phyloP scores from a whole-genome alignment of 208 protist genomes.

The Polymyxa betae region DNA sequence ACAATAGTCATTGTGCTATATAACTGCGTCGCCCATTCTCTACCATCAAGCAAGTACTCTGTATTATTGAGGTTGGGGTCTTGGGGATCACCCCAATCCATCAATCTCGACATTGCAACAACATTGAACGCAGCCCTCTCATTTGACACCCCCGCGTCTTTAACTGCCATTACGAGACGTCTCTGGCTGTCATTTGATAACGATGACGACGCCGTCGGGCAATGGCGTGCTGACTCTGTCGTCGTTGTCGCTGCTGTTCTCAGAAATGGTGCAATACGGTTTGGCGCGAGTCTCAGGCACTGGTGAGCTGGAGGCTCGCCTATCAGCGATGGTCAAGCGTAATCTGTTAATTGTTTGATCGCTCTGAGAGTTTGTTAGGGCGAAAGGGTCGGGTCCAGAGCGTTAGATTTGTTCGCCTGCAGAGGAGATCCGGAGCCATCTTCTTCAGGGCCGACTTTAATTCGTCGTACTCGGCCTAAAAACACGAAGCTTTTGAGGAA shows the following conservation, averaged over 20 bases:
- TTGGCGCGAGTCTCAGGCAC: background rate
- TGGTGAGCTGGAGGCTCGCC: background rate
- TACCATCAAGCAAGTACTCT: too few relatives aligned
- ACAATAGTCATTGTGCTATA: too few relatives aligned
- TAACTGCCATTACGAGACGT: too few relatives aligned
- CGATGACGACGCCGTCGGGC: too few relatives aligned
- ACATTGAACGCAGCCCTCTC: too few relatives aligned
- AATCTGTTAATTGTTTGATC: background rate
- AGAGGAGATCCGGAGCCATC: background rate
- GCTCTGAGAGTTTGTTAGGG: background rate
- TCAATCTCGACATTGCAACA: too few relatives aligned
- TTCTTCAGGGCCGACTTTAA: background rate
- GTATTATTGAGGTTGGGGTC: too few relatives aligned
- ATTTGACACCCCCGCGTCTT: too few relatives aligned
- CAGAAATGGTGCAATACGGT: conserved; percentile 32
- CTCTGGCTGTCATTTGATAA: too few relatives aligned
- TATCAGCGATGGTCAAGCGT: conserved; percentile 20
- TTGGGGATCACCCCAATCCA: too few relatives aligned
- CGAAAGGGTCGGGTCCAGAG: background rate
- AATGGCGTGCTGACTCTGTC: background rate
- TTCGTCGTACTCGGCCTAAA: background rate
- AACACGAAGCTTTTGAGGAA: background rate
- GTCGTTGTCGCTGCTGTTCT: conserved; percentile 42
- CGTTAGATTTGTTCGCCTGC: conserved; percentile 21
- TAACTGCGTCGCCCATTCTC: too few relatives aligned